A percentile compares a stretch with the other conserved stretches of the same genome.
phyloP scores from a whole-genome alignment of 2,329 filamentous ascomycete genomes.

The Monilinia aucupariae region DNA sequence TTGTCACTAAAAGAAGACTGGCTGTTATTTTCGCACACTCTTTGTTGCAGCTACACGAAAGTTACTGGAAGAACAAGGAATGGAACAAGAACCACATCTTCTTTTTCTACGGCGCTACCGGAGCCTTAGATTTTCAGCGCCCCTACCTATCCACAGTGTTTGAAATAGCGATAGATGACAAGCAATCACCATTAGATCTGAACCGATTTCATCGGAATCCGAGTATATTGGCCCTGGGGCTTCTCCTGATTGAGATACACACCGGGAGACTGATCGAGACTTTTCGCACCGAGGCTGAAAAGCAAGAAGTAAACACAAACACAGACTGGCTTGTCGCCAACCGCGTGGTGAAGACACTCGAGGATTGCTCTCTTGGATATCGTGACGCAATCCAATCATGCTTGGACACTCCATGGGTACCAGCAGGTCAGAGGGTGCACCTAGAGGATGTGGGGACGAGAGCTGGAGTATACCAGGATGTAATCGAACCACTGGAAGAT shows the following conservation, averaged over 20 bases:
- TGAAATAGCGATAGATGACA: background rate
- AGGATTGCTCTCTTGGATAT: conserved; percentile 9
- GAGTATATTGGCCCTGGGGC: background rate
- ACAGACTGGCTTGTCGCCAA: conserved; percentile 1
- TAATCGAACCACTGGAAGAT: conserved; percentile 1
- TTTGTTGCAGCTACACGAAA: background rate
- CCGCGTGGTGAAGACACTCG: background rate
- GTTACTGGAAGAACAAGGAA: conserved; percentile 4
- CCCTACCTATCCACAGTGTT: background rate
- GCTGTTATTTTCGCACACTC: conserved; percentile 9
- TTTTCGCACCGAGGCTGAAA: background rate
- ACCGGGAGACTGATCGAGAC: background rate
- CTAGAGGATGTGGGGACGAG: background rate
- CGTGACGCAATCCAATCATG: conserved; percentile 4
- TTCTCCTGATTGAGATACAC: conserved; percentile 1
- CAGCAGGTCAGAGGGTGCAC: conserved; percentile 2
- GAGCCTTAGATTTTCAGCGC: background rate
- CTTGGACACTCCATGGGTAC: background rate
- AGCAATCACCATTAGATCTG: background rate
- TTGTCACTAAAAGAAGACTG: background rate
- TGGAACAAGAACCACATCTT: conserved; percentile 1
- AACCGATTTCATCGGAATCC: background rate
- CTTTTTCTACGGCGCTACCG: background rate
- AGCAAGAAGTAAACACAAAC: background rate
- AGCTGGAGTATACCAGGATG: conserved; percentile 1